phyloP scores from a whole-genome alignment of 345 rosid genomes.

The Capsella bursapastoris region DNA sequence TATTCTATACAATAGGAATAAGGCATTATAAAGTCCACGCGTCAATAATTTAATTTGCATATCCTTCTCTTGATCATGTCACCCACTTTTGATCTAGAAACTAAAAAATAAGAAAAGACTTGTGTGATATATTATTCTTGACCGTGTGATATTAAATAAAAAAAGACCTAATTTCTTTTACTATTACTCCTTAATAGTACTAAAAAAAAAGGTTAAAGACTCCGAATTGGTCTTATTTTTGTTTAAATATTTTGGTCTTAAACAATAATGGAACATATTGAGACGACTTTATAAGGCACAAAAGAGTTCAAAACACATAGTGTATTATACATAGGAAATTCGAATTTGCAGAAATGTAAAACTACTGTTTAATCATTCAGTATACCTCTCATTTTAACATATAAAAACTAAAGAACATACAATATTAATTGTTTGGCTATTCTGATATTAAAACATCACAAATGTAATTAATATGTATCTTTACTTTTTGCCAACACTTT shows the following conservation, averaged over 20 bases:
- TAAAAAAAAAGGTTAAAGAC: not conserved
- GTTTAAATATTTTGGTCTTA: not conserved
- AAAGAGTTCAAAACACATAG: too few species aligned
- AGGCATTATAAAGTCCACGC: constrained; percentile 28
- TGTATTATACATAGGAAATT: too few species aligned
- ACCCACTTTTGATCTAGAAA: constrained; percentile 16
- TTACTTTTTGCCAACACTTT: too few species aligned
- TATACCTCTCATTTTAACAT: too few species aligned
- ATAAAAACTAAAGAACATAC: too few species aligned
- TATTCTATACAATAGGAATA: not conserved
- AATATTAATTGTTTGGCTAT: too few species aligned
- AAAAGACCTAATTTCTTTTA: not conserved
- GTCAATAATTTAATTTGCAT: constrained; percentile 20
- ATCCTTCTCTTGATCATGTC: constrained; percentile 29
- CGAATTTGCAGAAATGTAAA: too few species aligned
- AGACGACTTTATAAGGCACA: too few species aligned
- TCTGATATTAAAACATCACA: too few species aligned
- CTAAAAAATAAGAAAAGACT: constrained; percentile 1
- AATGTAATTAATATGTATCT: too few species aligned
- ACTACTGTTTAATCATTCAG: too few species aligned
- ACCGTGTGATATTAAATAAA: not conserved
- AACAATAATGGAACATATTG: not conserved
- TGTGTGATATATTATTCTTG: constrained; percentile 4
- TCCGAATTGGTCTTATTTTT: constrained; percentile 9
- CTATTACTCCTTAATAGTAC: not conserved